Percentiles rank a stretch among this genome's conserved stretches.
Conservation (phyloP, 202 grass and related monocot species). For the Cymbopogon flexuosus region DNA sequence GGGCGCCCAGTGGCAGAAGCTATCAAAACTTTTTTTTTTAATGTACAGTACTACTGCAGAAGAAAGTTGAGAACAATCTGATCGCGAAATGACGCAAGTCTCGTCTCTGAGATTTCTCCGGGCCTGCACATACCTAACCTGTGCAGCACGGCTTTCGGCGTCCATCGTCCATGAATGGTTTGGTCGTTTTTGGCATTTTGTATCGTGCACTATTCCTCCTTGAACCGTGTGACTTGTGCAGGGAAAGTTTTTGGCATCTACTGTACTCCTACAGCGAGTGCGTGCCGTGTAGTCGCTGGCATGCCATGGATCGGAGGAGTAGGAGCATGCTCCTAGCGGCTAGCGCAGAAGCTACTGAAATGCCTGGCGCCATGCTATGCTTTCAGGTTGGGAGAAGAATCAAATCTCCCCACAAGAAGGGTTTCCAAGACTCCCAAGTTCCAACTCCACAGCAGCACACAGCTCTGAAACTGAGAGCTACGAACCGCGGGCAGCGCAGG, state of each 20-base stretch:
- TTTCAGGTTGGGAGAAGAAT: background rate
- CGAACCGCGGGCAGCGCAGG: background rate
- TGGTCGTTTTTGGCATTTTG: background rate
- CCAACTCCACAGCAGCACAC: background rate
- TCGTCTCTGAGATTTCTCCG: too few species aligned
- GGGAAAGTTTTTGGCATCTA: background rate
- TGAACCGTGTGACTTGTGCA: constrained; percentile 19
- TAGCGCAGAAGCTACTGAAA: background rate
- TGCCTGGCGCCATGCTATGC: background rate
- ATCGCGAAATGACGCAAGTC: background rate
- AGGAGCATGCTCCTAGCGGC: too few species aligned
- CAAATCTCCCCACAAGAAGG: background rate
- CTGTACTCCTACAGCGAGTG: background rate
- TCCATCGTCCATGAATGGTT: background rate
- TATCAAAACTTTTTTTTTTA: too few species aligned
- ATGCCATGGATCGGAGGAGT: background rate
- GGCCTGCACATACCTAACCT: background rate
- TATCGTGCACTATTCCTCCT: background rate
- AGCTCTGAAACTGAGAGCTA: background rate
- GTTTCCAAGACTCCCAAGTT: background rate
- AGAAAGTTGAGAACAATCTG: constrained; percentile 7
- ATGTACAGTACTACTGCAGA: background rate
- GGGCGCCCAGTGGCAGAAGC: background rate
- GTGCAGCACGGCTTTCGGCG: background rate
- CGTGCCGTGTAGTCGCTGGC: background rate